Evolutionary conservation across 768 basidiomycete species (phyloP).

Genomic region (Russula sp.): DNA sequence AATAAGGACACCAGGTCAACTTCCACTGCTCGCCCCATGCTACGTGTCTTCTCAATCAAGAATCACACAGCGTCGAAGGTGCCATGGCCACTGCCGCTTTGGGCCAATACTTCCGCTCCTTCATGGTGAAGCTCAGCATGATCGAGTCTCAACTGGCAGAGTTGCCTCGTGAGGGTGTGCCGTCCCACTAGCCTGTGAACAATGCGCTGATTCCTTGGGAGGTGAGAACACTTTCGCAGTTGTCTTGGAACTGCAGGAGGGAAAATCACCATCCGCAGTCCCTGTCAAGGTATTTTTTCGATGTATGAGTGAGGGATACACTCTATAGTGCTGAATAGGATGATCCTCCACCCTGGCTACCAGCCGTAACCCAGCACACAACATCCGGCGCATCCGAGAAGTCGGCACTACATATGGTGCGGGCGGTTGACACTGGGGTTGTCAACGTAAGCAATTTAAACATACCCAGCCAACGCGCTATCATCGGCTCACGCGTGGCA

Average conservation of each 20-base stretch:
- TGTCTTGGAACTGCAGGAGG: conserved; percentile 71
- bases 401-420: conserved; percentile 65
- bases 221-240: conserved; percentile 77
- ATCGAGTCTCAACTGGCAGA: conserved; percentile 64
- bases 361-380: conserved; percentile 61
- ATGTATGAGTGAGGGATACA: conserved; percentile 13
- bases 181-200: not conserved
- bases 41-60: not conserved
- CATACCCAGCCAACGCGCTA: not conserved
- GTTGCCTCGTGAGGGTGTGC: conserved; percentile 46
- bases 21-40: not conserved
- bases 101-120: conserved; percentile 73
- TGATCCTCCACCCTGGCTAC: conserved; percentile 76
- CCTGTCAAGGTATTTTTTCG: conserved; percentile 35
- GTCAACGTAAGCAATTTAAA: conserved; percentile 48
- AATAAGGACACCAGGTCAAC: conserved; percentile 61
- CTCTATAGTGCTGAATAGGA: conserved; percentile 24
- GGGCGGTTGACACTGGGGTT: conserved; percentile 78
- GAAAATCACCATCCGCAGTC: conserved; percentile 45
- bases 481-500: not conserved
- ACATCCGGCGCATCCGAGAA: conserved; percentile 56
- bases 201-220: conserved; percentile 23
- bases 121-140: conserved; percentile 74
- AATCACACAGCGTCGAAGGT: conserved; percentile 48
- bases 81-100: conserved; percentile 61